Evolutionary conservation across 495 filamentous ascomycete genomes (phyloP), one percentile per base, ranked within the genome.

Genomic region (Aspergillus egyptiacus): DNA sequence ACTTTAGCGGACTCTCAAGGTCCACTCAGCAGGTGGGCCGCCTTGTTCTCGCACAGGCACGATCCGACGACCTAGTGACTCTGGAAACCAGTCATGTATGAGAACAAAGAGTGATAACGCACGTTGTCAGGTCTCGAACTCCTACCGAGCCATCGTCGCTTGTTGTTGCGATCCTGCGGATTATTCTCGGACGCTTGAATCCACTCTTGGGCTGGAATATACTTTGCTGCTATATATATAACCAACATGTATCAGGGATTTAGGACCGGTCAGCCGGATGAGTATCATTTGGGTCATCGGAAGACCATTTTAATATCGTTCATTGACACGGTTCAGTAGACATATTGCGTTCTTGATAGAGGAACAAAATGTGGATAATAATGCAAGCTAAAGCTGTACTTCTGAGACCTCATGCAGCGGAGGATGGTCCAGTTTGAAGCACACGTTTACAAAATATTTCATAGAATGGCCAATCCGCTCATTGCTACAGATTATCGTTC

Each of bases 331-430:
- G 24, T 30, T 22, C 30, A 32, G n/a, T 28, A 37, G 23, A 30
- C 20, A 31, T 25, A 8, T 30, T 14, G 24, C 10, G 5, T 14
- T 37, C 34, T 10, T 37, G 11, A 46, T 22, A 33, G 3, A 32
- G 20, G n/a, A 42, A 45, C 15, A 14, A 40, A 30, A 46, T 36
- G 13, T 36, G 36, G 23, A 46, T 36, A 46, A 46, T 36, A 46
- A 46, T 24, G 43, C 43, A 36, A 36, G 31, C 31, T 36, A 46
- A 20, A 22, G 31, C 10, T 28, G 43, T 46, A 25, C 31, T 17
- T 20, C 19, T 11, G 19, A 17, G 7, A 11, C n/a, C 22, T 6
- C 22, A 15, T 36, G 20, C 19, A 32, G 22, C 20, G 13, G 13
- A 2, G 18, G 6, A 15, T 2, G 9, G 20, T 8, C 19, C 20